phyloP scores from a whole-genome alignment of 1,284 basidiomycete genomes.

The Cutaneotrichosporon sp. region DNA sequence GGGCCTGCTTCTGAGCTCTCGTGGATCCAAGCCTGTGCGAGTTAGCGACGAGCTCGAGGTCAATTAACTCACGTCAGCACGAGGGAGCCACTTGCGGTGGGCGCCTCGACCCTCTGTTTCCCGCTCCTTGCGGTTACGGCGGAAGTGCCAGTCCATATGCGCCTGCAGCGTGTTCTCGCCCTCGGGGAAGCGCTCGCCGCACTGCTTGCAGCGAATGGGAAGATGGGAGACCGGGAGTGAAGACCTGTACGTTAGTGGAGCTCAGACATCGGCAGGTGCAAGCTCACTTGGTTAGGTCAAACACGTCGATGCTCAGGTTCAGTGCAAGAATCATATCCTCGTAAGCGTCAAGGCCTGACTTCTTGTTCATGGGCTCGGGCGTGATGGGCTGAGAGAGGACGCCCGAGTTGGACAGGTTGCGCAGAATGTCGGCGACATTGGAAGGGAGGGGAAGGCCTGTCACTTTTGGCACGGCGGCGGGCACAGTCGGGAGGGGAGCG shows the following conservation, averaged over 20 bases:
- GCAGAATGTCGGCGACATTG: constrained; percentile 41
- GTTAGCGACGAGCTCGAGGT: not conserved
- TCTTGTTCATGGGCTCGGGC: constrained; percentile 47
- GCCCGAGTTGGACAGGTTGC: constrained; percentile 36
- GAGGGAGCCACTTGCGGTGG: constrained; percentile 84
- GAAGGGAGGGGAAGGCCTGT: constrained; percentile 19
- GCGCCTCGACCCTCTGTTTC: constrained; percentile 81
- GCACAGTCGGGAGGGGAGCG: constrained; percentile 8
- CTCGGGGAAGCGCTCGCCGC: constrained; percentile 79
- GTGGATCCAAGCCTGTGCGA: constrained; percentile 65
- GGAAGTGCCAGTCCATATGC: constrained; percentile 96
- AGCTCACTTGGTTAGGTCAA: constrained; percentile 68
- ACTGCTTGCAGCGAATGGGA: constrained; percentile 85
- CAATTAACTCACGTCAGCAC: constrained; percentile 68
- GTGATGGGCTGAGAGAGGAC: constrained; percentile 52
- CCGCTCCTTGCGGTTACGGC: constrained; percentile 82
- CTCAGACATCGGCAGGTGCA: constrained; percentile 2
- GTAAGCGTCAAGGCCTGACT: constrained; percentile 60
- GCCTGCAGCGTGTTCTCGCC: constrained; percentile 70
- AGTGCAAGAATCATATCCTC: constrained; percentile 65
- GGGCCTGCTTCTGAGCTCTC: constrained; percentile 50
- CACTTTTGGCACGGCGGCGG: constrained; percentile 11
- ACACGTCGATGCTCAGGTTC: constrained; percentile 62
- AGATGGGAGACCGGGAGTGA: constrained; percentile 68
- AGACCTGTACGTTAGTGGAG: constrained; percentile 8